Conservation (phyloP, 108 stramenopile species). For the Nitzschia sp. region DNA sequence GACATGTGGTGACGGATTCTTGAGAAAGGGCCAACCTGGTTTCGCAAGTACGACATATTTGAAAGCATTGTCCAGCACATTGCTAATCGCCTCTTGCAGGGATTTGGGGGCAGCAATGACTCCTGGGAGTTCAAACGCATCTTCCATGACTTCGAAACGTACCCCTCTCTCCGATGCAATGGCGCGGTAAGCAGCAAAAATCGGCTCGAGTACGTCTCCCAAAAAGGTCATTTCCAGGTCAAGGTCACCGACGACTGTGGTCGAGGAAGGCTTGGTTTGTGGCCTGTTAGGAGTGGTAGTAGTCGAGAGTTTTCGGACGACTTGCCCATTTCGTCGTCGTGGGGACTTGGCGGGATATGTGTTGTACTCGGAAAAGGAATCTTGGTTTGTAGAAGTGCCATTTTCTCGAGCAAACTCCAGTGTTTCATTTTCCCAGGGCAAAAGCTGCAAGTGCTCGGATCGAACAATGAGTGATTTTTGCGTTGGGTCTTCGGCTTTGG, state of each 20-base stretch:
- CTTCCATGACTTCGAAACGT: conserved; percentile 60
- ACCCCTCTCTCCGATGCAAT: conserved; percentile 71
- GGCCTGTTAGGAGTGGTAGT: neutral
- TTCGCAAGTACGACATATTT: conserved; percentile 65
- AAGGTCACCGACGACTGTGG: conserved; percentile 48
- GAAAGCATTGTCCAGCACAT: conserved; percentile 87
- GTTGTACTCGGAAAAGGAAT: neutral
- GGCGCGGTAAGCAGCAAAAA: conserved; percentile 58
- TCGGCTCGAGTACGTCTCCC: conserved; percentile 67
- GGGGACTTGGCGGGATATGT: neutral
- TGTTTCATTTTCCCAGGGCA: conserved; percentile 15
- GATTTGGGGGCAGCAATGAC: conserved; percentile 58
- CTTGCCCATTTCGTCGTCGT: neutral
- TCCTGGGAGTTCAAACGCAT: conserved; percentile 68
- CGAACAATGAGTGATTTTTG: conserved; percentile 5
- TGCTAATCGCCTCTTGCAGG: conserved; percentile 75
- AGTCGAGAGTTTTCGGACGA: too few relatives aligned
- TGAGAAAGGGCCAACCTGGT: conserved; percentile 22
- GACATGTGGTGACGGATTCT: conserved; percentile 50
- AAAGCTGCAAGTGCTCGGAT: neutral
- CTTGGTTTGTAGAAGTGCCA: conserved; percentile 3
- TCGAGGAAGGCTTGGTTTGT: conserved; percentile 3
- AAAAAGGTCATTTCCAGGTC: conserved; percentile 78
- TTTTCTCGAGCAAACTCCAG: conserved; percentile 18
- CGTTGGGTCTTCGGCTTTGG: conserved; percentile 9